phyloP scores from a whole-genome alignment of 140 eudicot species.

The Senecio squalidus region DNA sequence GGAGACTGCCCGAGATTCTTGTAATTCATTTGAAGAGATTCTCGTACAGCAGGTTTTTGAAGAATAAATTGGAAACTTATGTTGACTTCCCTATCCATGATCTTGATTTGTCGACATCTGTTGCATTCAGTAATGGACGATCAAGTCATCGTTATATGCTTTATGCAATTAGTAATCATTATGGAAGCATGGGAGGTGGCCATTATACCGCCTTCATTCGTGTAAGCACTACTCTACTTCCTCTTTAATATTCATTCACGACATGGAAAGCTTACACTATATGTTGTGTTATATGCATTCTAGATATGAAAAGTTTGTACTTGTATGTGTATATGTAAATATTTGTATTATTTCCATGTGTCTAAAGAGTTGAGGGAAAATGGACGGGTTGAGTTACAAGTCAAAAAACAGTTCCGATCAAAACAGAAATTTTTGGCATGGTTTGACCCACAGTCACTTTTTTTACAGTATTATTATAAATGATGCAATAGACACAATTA shows the following conservation, averaged over 20 bases:
- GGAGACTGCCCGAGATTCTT: slow-evolving; percentile 92
- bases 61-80: slow-evolving; percentile 77
- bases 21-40: slow-evolving; percentile 94
- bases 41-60: slow-evolving; percentile 69
- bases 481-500: not conserved
- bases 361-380: not conserved
- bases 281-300: not conserved
- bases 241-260: slow-evolving; percentile 4
- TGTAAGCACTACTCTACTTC: slow-evolving; percentile 43
- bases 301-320: not conserved
- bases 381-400: not conserved
- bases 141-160: slow-evolving; percentile 53
- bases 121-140: slow-evolving; percentile 38
- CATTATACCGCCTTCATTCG: slow-evolving; percentile 86
- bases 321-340: not conserved
- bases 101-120: slow-evolving; percentile 58
- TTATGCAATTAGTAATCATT: slow-evolving; percentile 90
- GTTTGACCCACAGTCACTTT: not conserved
- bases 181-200: slow-evolving; percentile 94
- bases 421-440: not conserved
- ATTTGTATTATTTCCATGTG: not conserved
- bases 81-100: slow-evolving; percentile 77
- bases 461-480: too few species aligned
- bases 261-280: not conserved
- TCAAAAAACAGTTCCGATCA: not conserved